phyloP scores from a whole-genome alignment of 345 rosid genomes.

The Rhodamnia argentea region DNA sequence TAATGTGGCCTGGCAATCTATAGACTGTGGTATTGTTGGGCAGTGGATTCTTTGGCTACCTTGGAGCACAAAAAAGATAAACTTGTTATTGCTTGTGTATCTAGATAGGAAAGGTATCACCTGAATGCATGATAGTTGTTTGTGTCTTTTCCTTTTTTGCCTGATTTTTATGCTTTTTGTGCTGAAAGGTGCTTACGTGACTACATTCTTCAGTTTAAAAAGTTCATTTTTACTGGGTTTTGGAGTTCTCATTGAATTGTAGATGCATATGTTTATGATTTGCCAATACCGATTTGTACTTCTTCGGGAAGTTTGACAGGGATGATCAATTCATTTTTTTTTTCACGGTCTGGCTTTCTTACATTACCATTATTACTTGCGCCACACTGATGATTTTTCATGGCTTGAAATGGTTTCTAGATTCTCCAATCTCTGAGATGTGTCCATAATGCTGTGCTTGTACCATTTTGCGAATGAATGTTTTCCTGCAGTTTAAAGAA shows the following conservation, averaged over 20 bases:
- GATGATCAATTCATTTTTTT: neutral
- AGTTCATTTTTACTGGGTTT: neutral
- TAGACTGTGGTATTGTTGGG: neutral
- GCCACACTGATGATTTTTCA: neutral
- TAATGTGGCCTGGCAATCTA: neutral
- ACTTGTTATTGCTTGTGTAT: neutral
- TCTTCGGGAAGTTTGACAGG: neutral
- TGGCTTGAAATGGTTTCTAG: neutral
- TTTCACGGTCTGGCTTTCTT: neutral
- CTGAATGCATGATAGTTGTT: neutral
- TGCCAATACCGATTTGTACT: neutral
- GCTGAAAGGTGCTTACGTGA: neutral
- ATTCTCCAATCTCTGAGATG: neutral
- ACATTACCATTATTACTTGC: neutral
- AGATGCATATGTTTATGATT: neutral
- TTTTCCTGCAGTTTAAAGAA: constrained; percentile 49
- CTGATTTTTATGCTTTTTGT: neutral
- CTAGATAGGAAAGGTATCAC: neutral
- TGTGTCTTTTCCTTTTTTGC: too few relatives aligned
- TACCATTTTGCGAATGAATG: neutral
- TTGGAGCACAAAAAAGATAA: neutral
- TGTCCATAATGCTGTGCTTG: neutral
- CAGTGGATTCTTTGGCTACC: neutral
- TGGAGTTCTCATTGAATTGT: neutral
- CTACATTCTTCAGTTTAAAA: neutral